phyloP scores from a whole-genome alignment of 495 filamentous ascomycete species.

The Neurospora sp. region DNA sequence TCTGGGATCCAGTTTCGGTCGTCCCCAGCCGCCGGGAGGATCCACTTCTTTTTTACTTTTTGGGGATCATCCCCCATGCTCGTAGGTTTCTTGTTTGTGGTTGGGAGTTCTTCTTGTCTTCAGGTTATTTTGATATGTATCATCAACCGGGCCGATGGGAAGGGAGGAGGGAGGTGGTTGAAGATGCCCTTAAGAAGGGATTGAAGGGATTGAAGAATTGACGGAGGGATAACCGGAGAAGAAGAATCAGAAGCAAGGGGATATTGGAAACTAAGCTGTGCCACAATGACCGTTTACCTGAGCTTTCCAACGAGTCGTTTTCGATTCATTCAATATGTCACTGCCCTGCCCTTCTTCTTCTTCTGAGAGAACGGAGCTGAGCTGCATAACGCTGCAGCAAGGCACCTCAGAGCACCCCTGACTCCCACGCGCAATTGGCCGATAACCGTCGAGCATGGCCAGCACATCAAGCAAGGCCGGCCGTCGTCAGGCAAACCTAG shows the following conservation, averaged over 20 bases:
- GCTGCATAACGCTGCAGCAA: slow-evolving; percentile 26
- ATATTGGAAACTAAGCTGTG: background rate
- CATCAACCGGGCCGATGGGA: background rate
- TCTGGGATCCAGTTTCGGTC: background rate
- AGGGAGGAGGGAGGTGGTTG: background rate
- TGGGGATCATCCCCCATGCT: background rate
- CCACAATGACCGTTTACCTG: background rate
- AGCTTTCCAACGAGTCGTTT: background rate
- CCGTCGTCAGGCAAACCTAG: slow-evolving; percentile 7
- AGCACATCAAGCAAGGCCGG: slow-evolving; percentile 28
- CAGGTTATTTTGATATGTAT: background rate
- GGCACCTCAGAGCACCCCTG: slow-evolving; percentile 11
- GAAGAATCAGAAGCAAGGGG: background rate
- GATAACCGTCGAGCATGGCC: slow-evolving; percentile 22
- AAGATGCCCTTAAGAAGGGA: background rate
- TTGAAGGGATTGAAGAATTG: background rate
- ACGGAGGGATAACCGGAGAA: background rate
- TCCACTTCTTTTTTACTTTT: background rate
- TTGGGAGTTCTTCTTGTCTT: background rate
- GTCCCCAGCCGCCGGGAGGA: background rate
- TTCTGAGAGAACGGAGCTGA: slow-evolving; percentile 1
- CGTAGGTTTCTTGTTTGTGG: background rate
- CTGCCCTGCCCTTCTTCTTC: no score
- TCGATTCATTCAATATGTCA: background rate
- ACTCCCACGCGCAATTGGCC: slow-evolving; percentile 24